Evolutionary conservation across 305 asterid genomes (phyloP).

Genomic region (Stenogyne calaminthoides): DNA sequence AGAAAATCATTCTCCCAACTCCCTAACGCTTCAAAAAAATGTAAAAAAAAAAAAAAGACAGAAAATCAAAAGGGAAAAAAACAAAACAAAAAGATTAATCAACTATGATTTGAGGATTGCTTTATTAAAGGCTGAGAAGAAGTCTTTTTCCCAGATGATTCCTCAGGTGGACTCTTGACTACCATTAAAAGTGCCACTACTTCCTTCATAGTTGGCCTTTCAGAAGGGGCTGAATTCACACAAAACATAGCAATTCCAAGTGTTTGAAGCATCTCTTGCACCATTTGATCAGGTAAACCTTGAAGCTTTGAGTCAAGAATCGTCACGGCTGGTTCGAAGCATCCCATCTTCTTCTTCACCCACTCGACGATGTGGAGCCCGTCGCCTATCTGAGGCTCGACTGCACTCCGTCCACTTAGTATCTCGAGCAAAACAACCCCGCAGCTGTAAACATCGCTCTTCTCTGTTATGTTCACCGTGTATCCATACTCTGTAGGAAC

Average conservation of each 20-base stretch:
- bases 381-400: slow-evolving; percentile 76
- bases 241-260: slow-evolving; percentile 97
- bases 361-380: slow-evolving; percentile 94
- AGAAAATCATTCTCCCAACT: slow-evolving; percentile 26
- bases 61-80: neutral
- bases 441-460: slow-evolving; percentile 92
- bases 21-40: slow-evolving; percentile 5
- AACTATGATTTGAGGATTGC: slow-evolving; percentile 66
- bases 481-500: slow-evolving; percentile 81
- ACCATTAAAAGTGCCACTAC: slow-evolving; percentile 93
- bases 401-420: slow-evolving; percentile 77
- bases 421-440: slow-evolving; percentile 92
- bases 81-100: slow-evolving; percentile 19
- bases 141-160: slow-evolving; percentile 58
- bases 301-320: slow-evolving; percentile 78
- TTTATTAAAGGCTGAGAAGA: slow-evolving; percentile 89
- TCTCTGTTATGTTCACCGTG: slow-evolving; percentile 83
- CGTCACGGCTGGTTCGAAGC: slow-evolving; percentile 83
- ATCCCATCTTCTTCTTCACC: slow-evolving; percentile 97
- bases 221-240: slow-evolving; percentile 82
- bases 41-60: neutral
- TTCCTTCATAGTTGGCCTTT: slow-evolving; percentile 95
- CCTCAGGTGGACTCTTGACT: slow-evolving; percentile 85
- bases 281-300: slow-evolving; percentile 79
- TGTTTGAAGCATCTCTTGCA: slow-evolving; percentile 98